Percentiles rank a stretch among this genome's conserved stretches.
These are phyloP conservation scores for Penicillium cataractarum DNA, from an alignment of 495 filamentous ascomycete species.

Conservation along the genomic window DNA sequence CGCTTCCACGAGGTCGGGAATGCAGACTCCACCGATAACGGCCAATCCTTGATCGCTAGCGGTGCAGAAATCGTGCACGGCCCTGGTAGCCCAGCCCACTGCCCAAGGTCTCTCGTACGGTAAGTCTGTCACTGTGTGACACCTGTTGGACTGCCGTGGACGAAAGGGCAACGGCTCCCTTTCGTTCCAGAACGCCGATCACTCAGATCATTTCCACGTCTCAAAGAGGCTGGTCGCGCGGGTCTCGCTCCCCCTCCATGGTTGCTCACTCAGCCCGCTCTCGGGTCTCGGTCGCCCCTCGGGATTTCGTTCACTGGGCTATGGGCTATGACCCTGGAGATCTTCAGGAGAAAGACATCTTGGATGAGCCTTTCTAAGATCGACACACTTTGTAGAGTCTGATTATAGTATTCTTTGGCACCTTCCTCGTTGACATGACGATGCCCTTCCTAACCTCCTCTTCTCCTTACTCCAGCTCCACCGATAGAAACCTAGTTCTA, in stretches of 20 bases:
- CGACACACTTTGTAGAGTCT: not conserved
- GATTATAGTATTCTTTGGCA: not conserved
- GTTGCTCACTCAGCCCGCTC: slow-evolving; percentile 5
- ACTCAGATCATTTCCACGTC: slow-evolving; percentile 18
- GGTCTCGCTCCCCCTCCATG: slow-evolving; percentile 4
- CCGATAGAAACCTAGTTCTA: not conserved
- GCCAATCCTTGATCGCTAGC: slow-evolving; percentile 26
- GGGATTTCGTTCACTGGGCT: too few relatives aligned
- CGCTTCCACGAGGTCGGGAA: slow-evolving; percentile 37
- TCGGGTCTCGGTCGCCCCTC: slow-evolving; percentile 5
- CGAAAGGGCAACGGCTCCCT: slow-evolving; percentile 11
- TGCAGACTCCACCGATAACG: slow-evolving; percentile 20
- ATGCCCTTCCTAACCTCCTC: not conserved
- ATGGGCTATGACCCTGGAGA: too few relatives aligned
- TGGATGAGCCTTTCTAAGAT: too few relatives aligned
- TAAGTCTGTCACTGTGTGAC: too few relatives aligned
- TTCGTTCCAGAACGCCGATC: slow-evolving; percentile 36
- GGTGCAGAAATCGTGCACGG: slow-evolving; percentile 34
- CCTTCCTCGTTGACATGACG: slow-evolving; percentile 1
- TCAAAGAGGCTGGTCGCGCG: slow-evolving; percentile 8
- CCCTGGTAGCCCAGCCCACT: not conserved
- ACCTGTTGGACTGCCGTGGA: not conserved
- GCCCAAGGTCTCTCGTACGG: too few relatives aligned
- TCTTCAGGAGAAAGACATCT: slow-evolving; percentile 26
- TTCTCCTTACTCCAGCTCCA: not conserved